These are phyloP conservation scores for Penicillium psychrosexuale DNA, from an alignment of 2,329 filamentous ascomycete species.

Conservation along the genomic window DNA sequence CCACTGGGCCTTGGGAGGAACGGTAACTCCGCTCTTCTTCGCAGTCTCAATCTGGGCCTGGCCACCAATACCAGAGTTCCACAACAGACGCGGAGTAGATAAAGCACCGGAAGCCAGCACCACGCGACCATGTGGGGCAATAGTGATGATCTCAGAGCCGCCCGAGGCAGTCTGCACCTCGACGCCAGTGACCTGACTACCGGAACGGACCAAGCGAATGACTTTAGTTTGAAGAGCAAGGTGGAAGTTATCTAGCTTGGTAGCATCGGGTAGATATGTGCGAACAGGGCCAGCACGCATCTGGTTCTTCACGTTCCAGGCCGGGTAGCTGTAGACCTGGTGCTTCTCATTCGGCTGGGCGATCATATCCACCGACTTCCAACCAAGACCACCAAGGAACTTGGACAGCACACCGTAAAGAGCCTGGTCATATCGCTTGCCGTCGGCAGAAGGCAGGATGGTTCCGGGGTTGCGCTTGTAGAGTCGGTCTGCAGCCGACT, in stretches of 20 bases:
- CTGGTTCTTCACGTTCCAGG: slow-evolving; percentile 65
- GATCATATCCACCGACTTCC: slow-evolving; percentile 62
- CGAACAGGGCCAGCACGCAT: slow-evolving; percentile 68
- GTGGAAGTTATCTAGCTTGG: slow-evolving; percentile 61
- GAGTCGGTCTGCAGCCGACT: slow-evolving; percentile 57
- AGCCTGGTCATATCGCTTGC: slow-evolving; percentile 63
- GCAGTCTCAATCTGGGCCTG: slow-evolving; percentile 47
- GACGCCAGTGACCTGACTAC: slow-evolving; percentile 58
- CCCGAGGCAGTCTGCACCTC: slow-evolving; percentile 24
- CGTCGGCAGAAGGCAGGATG: slow-evolving; percentile 62
- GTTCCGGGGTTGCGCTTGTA: slow-evolving; percentile 71
- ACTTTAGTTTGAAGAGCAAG: slow-evolving; percentile 65
- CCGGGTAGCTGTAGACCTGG: slow-evolving; percentile 60
- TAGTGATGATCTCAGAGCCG: slow-evolving; percentile 59
- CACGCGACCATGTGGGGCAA: slow-evolving; percentile 62
- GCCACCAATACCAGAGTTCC: slow-evolving; percentile 68
- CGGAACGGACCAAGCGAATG: slow-evolving; percentile 62
- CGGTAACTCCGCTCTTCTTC: slow-evolving; percentile 42
- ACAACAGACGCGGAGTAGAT: slow-evolving; percentile 65
- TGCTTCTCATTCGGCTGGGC: slow-evolving; percentile 61
- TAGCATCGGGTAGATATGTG: slow-evolving; percentile 65
- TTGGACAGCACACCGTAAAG: slow-evolving; percentile 62
- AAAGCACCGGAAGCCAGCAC: slow-evolving; percentile 67
- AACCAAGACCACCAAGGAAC: slow-evolving; percentile 60
- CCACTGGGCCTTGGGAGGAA: slow-evolving; percentile 46